Evolutionary conservation across 441 rosid species (phyloP).

Genomic region (Corymbia calophylla): DNA sequence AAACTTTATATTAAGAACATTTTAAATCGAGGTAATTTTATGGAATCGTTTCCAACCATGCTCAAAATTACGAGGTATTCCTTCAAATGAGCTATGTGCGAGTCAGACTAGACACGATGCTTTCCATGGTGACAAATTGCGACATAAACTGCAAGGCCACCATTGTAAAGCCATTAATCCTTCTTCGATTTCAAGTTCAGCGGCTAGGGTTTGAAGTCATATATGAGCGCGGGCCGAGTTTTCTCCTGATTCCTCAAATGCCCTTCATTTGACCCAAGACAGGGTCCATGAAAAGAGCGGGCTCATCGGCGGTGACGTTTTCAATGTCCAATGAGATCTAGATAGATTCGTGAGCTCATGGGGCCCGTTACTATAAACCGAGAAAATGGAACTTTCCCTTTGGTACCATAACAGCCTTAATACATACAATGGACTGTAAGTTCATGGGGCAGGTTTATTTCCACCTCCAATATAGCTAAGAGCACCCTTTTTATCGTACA

Average conservation of each 20-base stretch:
- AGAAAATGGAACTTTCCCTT: neutral
- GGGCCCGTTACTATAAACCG: neutral
- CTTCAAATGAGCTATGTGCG: neutral
- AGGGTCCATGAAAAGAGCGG: neutral
- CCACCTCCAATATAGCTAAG: neutral
- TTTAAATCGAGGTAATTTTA: no score
- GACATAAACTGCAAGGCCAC: neutral
- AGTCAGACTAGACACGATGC: neutral
- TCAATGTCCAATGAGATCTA: neutral
- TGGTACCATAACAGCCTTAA: neutral
- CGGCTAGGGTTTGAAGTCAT: neutral
- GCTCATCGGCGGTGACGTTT: no score
- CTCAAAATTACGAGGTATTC: neutral
- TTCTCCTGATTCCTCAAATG: neutral
- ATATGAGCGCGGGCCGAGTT: neutral
- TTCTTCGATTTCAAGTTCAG: neutral
- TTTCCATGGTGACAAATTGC: neutral
- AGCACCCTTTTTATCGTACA: neutral
- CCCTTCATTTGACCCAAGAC: neutral
- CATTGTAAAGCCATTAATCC: neutral
- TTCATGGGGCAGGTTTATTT: neutral
- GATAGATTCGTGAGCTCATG: neutral
- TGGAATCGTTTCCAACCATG: neutral
- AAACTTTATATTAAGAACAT: neutral
- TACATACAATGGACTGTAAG: neutral